Base-by-base conservation (phyloP, 2,329 filamentous ascomycete genomes). In the Colletotrichum plurivorum region DNA sequence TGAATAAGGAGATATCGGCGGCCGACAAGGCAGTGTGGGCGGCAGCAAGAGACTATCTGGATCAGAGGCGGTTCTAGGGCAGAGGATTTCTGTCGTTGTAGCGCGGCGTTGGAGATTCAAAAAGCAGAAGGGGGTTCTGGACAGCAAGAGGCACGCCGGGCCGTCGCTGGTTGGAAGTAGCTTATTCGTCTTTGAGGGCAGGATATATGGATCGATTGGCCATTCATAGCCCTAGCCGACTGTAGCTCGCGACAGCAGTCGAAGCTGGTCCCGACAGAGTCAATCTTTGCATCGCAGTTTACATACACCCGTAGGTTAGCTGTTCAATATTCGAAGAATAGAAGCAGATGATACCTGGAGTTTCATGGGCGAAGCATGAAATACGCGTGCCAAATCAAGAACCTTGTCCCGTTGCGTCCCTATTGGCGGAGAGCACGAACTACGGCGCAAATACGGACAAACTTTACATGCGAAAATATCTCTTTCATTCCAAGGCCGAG, bases 1-100 rank as follows among this genome's bases (percentile, higher is more conserved):
- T 91, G 9, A 79, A 78, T 31, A 82, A 84, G 61, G 83, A 87
- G 71, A 74, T 91, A 16, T 74, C 82, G 5, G 76, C 80, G 25
- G 77, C 76, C 2, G 85, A 88, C 72, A 87, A 83, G 77, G 76
- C 78, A 12, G 80, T 81, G 16, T 92, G 89, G 89, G 80, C 84
- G 71, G 84, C 83, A 73, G 88, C 89, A 1, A 83, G 84, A 66
- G 79, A 81, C 27, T 91, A 88, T 75, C 80, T 91, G 18, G 78
- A 84, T 61, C 77, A 77, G 22, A 76, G 84, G 54, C 80, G 81
- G 43, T 82, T 82, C 73, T 83, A 74, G 77, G 36, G 51, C 48
- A 55, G 52, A 54, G 22, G 31, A 25, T 63, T 46, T 68, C 58
- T 54, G 58, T 64, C 57, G 55, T 65, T 27, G 58, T 25, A 71